Base-by-base conservation (phyloP, 148 eudicot genomes). In the Rhododendron molle region DNA sequence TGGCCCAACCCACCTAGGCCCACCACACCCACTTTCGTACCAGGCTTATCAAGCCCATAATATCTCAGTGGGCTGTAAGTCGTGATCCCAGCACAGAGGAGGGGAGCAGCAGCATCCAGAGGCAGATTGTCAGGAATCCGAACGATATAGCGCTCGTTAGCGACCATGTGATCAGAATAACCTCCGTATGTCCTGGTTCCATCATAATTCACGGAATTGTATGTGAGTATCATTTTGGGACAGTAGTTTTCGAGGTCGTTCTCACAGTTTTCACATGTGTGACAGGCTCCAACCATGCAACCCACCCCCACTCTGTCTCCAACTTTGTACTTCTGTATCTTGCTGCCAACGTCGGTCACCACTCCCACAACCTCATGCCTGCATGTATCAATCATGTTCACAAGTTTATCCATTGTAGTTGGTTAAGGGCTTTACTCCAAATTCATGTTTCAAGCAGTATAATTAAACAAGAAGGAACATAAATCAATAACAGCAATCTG, bases 111-210 rank as follows among this genome's bases (percentile, higher is more conserved):
- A 21, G 69, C 60, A 36, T 88, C 90, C 23, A 88, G 83, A 14
- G 87, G 85, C 83, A 88, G 60, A 40, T 79, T 85, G 5, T 85
- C 88, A 10, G 90, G 91, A 30, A 87, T 84, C 0, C 13, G 36
- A 44, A 86, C 30, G 0, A 85, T 88, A 49, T 84, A 90, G n/a
- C 83, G 90, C 32, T 90, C 90, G 20, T 90, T 84, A 2, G 83
- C 81, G 18, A 88, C 88, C 44, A 90, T 86, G 4, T 78, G 83
- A 50, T 90, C 86, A 9, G 90, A 90, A 79, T 82, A 90, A 14
- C 92, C 92, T 23, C 92, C 92, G 16, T 88, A 79, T 44, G 91
- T 90, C 1, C 28, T n/a, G 71, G 85, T 67, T 82, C 85, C 85
- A 81, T 86, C 87, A 81, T 1, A 36, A 28, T 86, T 8, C 15